phyloP scores from a whole-genome alignment of 352 stramenopile species.

The Peronospora tabacina region DNA sequence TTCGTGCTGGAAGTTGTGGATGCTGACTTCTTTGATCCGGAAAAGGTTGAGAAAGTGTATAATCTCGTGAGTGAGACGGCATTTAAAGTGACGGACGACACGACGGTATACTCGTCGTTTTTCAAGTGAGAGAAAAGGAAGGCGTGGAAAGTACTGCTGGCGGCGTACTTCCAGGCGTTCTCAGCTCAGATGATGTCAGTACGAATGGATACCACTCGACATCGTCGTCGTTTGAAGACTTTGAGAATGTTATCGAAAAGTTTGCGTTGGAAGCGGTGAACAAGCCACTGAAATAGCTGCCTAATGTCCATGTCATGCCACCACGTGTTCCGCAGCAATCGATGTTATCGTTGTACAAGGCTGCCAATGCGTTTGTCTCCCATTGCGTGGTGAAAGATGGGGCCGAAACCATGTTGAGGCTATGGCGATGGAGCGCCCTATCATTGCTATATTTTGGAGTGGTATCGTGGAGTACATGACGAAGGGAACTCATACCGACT shows the following conservation, averaged over 20 bases:
- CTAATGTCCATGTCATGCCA: conserved; percentile 52
- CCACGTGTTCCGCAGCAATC: conserved; percentile 49
- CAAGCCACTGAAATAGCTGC: conserved; percentile 43
- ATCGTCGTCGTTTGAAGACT: conserved; percentile 38
- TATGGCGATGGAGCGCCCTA: conserved; percentile 87
- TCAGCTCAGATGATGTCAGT: conserved; percentile 46
- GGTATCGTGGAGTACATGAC: conserved; percentile 88
- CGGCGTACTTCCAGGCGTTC: conserved; percentile 81
- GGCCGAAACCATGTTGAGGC: conserved; percentile 89
- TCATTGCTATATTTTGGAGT: conserved; percentile 91
- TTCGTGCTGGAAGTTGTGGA: conserved; percentile 87
- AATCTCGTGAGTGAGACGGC: conserved; percentile 36
- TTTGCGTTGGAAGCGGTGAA: conserved; percentile 43
- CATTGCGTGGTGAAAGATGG: conserved; percentile 91
- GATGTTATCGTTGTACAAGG: conserved; percentile 65
- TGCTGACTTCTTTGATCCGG: conserved; percentile 81
- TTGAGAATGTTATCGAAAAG: conserved; percentile 42
- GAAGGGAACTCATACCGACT: conserved; percentile 78
- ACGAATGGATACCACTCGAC: conserved; percentile 82
- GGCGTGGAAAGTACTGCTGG: conserved; percentile 83
- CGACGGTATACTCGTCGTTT: conserved; percentile 85
- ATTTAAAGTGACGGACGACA: conserved; percentile 31
- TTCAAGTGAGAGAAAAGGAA: conserved; percentile 94
- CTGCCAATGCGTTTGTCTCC: conserved; percentile 84
- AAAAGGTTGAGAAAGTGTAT: conserved; percentile 36